These are phyloP conservation scores for Calonectria honghensis DNA, from an alignment of 2,329 filamentous ascomycete genomes.

Conservation along the genomic window DNA sequence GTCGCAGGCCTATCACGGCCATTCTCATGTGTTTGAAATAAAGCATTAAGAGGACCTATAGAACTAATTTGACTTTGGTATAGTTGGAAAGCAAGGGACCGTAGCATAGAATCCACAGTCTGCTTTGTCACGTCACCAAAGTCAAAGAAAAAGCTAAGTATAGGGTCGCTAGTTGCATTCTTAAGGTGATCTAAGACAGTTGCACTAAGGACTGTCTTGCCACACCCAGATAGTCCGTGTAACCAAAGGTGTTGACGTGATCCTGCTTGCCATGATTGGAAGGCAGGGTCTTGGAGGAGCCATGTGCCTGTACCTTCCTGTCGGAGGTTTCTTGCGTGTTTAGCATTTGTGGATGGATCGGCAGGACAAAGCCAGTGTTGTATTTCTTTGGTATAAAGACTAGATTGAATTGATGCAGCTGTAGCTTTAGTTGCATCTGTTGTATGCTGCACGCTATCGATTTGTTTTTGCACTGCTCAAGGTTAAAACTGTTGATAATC, in stretches of 20 bases:
- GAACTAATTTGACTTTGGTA: neutral
- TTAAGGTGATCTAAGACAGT: neutral
- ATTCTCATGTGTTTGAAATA: neutral
- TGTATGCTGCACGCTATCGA: neutral
- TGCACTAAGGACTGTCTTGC: constrained; percentile 2
- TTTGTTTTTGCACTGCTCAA: neutral
- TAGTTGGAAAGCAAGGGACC: neutral
- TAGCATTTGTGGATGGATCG: neutral
- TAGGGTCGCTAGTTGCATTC: too few relatives aligned
- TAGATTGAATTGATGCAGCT: too few relatives aligned
- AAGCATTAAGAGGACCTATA: neutral
- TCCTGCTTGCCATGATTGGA: neutral
- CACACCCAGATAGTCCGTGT: neutral
- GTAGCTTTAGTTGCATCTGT: neutral
- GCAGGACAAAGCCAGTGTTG: neutral
- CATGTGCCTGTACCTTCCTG: neutral
- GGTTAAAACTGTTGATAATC: neutral
- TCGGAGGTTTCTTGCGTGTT: neutral
- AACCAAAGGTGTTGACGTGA: neutral
- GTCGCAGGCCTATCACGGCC: neutral
- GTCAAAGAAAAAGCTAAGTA: neutral
- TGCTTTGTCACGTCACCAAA: neutral
- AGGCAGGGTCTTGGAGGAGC: neutral
- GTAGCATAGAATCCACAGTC: neutral
- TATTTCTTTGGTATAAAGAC: too few relatives aligned